These are phyloP conservation scores for Aspergillaceae sp. DNA, from an alignment of 2,329 filamentous ascomycete species.

Conservation along the genomic window DNA sequence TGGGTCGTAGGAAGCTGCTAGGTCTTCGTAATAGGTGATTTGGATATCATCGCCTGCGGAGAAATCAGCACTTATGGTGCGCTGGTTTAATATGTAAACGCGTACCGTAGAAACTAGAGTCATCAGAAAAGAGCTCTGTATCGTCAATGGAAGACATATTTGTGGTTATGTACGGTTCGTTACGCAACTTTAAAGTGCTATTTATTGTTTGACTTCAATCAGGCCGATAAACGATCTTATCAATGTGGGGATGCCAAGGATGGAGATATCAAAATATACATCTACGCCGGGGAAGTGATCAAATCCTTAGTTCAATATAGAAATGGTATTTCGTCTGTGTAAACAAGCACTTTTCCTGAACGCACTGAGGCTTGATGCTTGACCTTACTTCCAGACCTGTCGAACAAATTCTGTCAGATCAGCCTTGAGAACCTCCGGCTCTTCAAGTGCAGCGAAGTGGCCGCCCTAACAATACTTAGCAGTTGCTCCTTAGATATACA, in stretches of 20 bases:
- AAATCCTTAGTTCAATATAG: background rate
- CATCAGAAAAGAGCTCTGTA: slow-evolving; percentile 29
- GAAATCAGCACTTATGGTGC: background rate
- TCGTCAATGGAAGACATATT: background rate
- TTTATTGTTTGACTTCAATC: background rate
- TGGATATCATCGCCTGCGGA: slow-evolving; percentile 49
- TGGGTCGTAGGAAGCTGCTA: slow-evolving; percentile 45
- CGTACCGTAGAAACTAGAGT: slow-evolving; percentile 39
- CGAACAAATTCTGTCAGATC: slow-evolving; percentile 33
- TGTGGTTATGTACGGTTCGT: background rate
- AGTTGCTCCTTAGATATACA: background rate
- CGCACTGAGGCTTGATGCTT: too few relatives aligned
- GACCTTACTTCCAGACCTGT: slow-evolving; percentile 16
- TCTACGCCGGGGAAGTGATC: too few relatives aligned
- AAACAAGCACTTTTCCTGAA: too few relatives aligned
- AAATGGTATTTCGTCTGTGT: too few relatives aligned
- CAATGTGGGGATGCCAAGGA: background rate
- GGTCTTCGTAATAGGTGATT: slow-evolving; percentile 41
- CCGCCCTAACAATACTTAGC: slow-evolving; percentile 34
- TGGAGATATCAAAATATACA: background rate
- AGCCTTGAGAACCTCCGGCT: slow-evolving; percentile 35
- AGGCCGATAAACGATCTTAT: background rate
- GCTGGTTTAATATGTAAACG: background rate
- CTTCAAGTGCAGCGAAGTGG: slow-evolving; percentile 45
- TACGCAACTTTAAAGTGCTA: background rate